These are phyloP conservation scores for Alternaria metachromatica DNA, from an alignment of 2,329 filamentous ascomycete species.

Conservation along the genomic window DNA sequence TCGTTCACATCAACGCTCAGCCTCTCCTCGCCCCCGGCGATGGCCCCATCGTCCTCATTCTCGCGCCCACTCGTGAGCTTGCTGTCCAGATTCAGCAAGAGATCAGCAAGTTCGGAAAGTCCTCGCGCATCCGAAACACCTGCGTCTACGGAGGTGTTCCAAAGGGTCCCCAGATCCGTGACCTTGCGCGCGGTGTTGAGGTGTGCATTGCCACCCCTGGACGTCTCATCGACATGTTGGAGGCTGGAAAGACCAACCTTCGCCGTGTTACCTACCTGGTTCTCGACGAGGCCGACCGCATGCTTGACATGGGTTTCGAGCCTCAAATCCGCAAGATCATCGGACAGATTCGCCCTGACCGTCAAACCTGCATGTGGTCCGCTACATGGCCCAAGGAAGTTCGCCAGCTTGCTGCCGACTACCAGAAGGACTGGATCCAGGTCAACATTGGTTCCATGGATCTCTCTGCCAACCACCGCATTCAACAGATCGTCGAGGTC, in stretches of 20 bases:
- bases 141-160: constrained; percentile 99
- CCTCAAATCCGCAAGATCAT: constrained; percentile 99
- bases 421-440: constrained; percentile 95
- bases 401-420: constrained; percentile 86
- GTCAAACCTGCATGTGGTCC: constrained; percentile 99
- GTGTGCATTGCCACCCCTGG: constrained; percentile 98
- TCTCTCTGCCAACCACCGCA: constrained; percentile 94
- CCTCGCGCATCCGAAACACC: constrained; percentile 96
- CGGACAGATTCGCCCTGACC: constrained; percentile 93
- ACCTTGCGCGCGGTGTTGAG: constrained; percentile 93
- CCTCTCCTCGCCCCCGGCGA: constrained; percentile 93
- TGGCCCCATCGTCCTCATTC: constrained; percentile 93
- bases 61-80: constrained; percentile 95
- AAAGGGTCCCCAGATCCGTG: constrained; percentile 95
- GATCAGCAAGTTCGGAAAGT: constrained; percentile 98
- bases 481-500: constrained; percentile 97
- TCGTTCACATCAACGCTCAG: constrained; percentile 99
- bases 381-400: constrained; percentile 99
- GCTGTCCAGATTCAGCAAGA: constrained; percentile 98
- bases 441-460: constrained; percentile 98
- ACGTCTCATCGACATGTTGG: constrained; percentile 97
- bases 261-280: constrained; percentile 97
- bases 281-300: constrained; percentile 97
- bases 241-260: constrained; percentile 96
- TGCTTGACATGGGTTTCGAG: constrained; percentile 99